A percentile compares a stretch with the other conserved stretches of the same genome.
Conservation (phyloP, 1,284 basidiomycete species). For the Psilocybe mexicana region DNA sequence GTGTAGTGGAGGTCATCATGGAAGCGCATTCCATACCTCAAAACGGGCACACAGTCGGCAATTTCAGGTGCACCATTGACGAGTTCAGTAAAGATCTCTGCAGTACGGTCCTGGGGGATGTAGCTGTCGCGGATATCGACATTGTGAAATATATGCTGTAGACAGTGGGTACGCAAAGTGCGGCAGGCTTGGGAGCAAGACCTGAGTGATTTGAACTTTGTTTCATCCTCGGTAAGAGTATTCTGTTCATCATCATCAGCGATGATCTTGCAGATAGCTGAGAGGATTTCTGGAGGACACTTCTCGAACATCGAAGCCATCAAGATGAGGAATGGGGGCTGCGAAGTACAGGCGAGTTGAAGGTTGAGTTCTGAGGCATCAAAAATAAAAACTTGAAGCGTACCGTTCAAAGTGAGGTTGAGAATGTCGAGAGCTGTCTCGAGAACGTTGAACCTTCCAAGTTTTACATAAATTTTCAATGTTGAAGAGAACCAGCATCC, state of each 20-base stretch:
- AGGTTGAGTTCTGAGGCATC: no score
- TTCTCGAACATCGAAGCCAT: neutral
- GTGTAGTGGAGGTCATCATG: slow-evolving; percentile 1
- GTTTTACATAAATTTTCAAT: no score
- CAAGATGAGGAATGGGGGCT: neutral
- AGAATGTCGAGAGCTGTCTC: no score
- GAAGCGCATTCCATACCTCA: slow-evolving; percentile 2
- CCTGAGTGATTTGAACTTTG: slow-evolving; percentile 3
- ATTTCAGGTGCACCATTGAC: no score
- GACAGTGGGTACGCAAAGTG: slow-evolving; percentile 6
- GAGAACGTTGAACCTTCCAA: no score
- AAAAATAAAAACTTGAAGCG: no score
- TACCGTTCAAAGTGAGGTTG: no score
- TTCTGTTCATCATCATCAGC: neutral
- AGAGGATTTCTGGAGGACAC: slow-evolving; percentile 11
- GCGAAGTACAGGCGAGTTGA: no score
- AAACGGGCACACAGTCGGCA: no score
- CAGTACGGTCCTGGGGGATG: no score
- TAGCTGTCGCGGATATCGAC: neutral
- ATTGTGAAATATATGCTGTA: slow-evolving; percentile 10
- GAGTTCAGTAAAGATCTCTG: no score
- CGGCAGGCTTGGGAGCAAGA: slow-evolving; percentile 11
- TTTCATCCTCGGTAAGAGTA: neutral
- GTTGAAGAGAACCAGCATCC: no score
- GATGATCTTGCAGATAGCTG: slow-evolving; percentile 7